phyloP scores from a whole-genome alignment of 257 asterid species.

The Misopates orontium region DNA sequence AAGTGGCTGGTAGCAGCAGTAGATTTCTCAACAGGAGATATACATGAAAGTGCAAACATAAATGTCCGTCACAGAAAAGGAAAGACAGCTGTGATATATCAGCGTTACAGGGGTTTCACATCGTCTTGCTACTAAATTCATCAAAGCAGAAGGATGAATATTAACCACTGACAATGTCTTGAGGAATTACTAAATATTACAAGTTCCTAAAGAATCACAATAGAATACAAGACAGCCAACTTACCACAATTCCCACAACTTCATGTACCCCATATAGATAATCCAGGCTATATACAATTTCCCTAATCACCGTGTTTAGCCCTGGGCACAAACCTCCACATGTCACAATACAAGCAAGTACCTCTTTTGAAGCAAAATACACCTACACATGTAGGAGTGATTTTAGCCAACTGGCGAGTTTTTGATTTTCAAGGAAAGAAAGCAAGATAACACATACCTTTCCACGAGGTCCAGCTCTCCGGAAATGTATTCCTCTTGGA shows the following conservation, averaged over 20 bases:
- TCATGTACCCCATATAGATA: slow-evolving; percentile 59
- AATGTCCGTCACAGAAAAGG: slow-evolving; percentile 19
- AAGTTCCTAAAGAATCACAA: slow-evolving; percentile 17
- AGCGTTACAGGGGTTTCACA: slow-evolving; percentile 1
- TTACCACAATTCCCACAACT: slow-evolving; percentile 65
- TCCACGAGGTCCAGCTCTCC: slow-evolving; percentile 98
- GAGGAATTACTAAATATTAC: too few species aligned
- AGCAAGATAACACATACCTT: slow-evolving; percentile 47
- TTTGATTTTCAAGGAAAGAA: slow-evolving; percentile 5
- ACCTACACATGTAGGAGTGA: slow-evolving; percentile 41
- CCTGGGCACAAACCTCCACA: slow-evolving; percentile 84
- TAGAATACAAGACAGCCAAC: slow-evolving; percentile 23
- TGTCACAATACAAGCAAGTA: slow-evolving; percentile 68
- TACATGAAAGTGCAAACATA: slow-evolving; percentile 5
- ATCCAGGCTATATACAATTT: slow-evolving; percentile 67
- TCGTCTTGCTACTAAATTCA: neutral
- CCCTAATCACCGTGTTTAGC: slow-evolving; percentile 73
- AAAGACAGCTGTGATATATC: neutral
- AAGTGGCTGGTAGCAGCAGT: slow-evolving; percentile 7
- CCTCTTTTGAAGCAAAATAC: slow-evolving; percentile 58
- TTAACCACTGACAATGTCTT: too few species aligned
- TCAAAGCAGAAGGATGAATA: neutral
- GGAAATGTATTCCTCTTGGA: slow-evolving; percentile 94
- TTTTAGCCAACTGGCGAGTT: slow-evolving; percentile 18
- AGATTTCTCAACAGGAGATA: slow-evolving; percentile 12